Percentiles rank a stretch among this genome's conserved stretches.
Evolutionary conservation across 352 stramenopile genomes (phyloP).

Genomic region (Globisporangium nagaii): DNA sequence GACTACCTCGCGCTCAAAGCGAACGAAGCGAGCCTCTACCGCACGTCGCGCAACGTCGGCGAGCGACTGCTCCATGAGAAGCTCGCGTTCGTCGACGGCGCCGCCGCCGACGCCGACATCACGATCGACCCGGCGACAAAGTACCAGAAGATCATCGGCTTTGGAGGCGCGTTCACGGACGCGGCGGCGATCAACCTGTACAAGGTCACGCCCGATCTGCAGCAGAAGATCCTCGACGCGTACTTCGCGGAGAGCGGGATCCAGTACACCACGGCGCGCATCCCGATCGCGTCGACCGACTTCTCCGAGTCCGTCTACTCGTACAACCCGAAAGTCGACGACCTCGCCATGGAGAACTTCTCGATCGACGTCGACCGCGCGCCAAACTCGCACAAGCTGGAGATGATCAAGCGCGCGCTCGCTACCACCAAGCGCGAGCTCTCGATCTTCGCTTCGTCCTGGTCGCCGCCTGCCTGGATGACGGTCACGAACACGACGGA

Average conservation of each 20-base stretch:
- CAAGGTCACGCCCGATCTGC: constrained; percentile 42
- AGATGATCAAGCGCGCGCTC: constrained; percentile 58
- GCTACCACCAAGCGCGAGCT: constrained; percentile 30
- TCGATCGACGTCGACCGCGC: constrained; percentile 67
- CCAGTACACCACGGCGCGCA: constrained; percentile 69
- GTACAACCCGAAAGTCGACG: constrained; percentile 65
- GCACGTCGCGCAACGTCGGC: constrained; percentile 32
- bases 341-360: constrained; percentile 69
- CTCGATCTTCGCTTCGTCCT: constrained; percentile 80
- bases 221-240: constrained; percentile 62
- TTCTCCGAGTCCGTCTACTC: constrained; percentile 84
- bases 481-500: constrained; percentile 57
- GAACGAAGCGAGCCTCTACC: constrained; percentile 39
- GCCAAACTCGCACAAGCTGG: constrained; percentile 57
- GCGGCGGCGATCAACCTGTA: constrained; percentile 75
- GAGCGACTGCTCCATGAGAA: constrained; percentile 44
- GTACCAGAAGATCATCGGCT: constrained; percentile 82
- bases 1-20: constrained; percentile 33
- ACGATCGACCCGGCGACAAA: constrained; percentile 43
- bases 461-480: constrained; percentile 86
- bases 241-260: constrained; percentile 73
- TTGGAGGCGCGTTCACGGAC: constrained; percentile 87
- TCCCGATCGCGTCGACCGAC: constrained; percentile 82
- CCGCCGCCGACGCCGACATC: constrained; percentile 26
- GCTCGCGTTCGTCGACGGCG: constrained; percentile 19